Percentiles rank a stretch among this genome's conserved stretches.
Evolutionary conservation across 129 eudicot species (phyloP).

Genomic region (Tagetes patula): DNA sequence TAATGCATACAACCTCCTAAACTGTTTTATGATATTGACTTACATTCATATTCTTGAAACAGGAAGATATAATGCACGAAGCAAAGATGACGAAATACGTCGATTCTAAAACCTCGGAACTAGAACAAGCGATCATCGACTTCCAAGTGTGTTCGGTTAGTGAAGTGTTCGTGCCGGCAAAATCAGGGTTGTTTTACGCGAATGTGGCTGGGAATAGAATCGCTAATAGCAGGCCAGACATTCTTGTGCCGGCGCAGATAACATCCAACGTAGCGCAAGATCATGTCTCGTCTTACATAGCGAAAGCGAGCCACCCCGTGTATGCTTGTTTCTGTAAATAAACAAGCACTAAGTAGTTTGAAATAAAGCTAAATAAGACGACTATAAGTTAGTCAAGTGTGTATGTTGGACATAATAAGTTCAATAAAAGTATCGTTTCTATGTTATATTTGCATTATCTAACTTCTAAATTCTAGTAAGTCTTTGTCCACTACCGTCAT

Average conservation of each 20-base stretch:
- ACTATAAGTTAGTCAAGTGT: conserved; percentile 25
- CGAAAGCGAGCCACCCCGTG: conserved; percentile 55
- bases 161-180: conserved; percentile 60
- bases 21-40: neutral
- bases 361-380: conserved; percentile 22
- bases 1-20: neutral
- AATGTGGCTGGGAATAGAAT: conserved; percentile 64
- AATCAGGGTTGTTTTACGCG: conserved; percentile 50
- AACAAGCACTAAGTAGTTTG: conserved; percentile 12
- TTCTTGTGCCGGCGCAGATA: conserved; percentile 51
- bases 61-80: conserved; percentile 57
- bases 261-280: conserved; percentile 41
- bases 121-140: conserved; percentile 49
- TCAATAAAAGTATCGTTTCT: conserved; percentile 12
- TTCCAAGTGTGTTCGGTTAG: conserved; percentile 52
- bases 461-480: too few relatives aligned
- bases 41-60: neutral
- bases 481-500: too few relatives aligned
- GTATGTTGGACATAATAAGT: conserved; percentile 17
- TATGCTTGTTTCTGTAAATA: conserved; percentile 57
- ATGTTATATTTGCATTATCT: neutral
- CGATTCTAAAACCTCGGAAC: conserved; percentile 12
- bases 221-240: conserved; percentile 42
- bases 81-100: conserved; percentile 32
- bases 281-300: conserved; percentile 49